phyloP scores from a whole-genome alignment of 306 rosid species.

The Vachellia collinsii region DNA sequence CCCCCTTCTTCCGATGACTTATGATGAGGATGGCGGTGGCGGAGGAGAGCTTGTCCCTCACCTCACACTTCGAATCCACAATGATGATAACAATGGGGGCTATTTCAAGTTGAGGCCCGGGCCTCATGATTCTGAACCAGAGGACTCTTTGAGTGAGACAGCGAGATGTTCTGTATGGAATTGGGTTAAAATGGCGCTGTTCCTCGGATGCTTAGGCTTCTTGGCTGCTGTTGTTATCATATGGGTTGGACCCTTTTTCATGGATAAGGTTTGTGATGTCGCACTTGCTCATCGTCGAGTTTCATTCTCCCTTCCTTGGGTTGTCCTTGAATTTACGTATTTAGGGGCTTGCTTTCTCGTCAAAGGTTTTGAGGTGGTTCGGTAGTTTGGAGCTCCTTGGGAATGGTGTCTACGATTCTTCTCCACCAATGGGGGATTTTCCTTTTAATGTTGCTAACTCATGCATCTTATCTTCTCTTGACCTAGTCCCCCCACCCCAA shows the following conservation, averaged over 20 bases:
- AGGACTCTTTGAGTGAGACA: slow-evolving; percentile 23
- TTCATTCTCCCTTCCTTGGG: neutral
- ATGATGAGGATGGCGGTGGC: slow-evolving; percentile 50
- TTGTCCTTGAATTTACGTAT: slow-evolving; percentile 24
- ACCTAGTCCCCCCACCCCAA: neutral
- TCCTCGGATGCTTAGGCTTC: slow-evolving; percentile 54
- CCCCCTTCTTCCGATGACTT: slow-evolving; percentile 54
- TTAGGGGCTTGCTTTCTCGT: slow-evolving; percentile 28
- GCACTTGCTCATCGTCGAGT: neutral
- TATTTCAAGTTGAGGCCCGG: slow-evolving; percentile 55
- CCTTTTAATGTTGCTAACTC: neutral
- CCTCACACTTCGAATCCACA: slow-evolving; percentile 48
- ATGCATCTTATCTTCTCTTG: neutral
- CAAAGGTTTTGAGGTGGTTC: slow-evolving; percentile 16
- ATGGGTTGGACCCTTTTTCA: slow-evolving; percentile 88
- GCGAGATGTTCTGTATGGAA: slow-evolving; percentile 49
- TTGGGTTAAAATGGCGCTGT: slow-evolving; percentile 67
- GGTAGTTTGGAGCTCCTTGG: neutral
- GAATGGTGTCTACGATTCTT: neutral
- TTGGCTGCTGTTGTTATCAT: slow-evolving; percentile 66
- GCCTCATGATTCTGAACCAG: slow-evolving; percentile 41
- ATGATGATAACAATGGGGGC: slow-evolving; percentile 56
- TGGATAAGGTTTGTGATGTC: slow-evolving; percentile 68
- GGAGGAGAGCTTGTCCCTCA: slow-evolving; percentile 48
- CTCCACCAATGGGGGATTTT: neutral